These are phyloP conservation scores for Hirschfeldia incana DNA, from an alignment of 345 rosid species.

Conservation along the genomic window DNA sequence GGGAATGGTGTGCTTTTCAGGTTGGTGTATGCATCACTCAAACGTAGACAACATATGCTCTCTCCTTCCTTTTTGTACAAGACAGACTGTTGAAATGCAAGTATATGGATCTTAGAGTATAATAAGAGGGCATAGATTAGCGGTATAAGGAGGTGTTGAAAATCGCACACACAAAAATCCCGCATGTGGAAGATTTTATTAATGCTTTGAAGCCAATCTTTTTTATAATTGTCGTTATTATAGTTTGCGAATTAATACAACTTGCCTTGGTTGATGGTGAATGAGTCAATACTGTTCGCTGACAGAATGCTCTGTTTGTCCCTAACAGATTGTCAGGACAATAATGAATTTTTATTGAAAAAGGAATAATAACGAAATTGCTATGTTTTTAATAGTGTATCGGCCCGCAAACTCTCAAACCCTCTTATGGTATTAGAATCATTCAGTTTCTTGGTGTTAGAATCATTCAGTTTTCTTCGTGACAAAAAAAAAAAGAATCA, in stretches of 20 bases:
- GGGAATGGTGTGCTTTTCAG: constrained; percentile 3
- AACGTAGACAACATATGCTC: background rate
- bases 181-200: background rate
- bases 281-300: background rate
- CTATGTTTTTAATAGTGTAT: no score
- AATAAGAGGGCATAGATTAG: no score
- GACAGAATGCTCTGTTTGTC: background rate
- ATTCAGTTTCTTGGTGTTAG: no score
- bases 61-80: background rate
- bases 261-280: background rate
- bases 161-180: background rate
- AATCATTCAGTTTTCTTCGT: no score
- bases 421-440: no score
- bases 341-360: no score
- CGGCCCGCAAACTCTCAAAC: no score
- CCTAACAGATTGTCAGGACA: background rate
- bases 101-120: background rate
- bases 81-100: background rate
- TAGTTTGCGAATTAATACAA: background rate
- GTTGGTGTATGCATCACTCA: background rate
- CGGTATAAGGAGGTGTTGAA: no score
- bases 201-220: background rate
- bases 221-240: background rate
- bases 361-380: no score
- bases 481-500: no score